Evolutionary conservation across 768 basidiomycete species (phyloP), one percentile per base, ranked within the genome.

Genomic region (Myochromella boudieri): DNA sequence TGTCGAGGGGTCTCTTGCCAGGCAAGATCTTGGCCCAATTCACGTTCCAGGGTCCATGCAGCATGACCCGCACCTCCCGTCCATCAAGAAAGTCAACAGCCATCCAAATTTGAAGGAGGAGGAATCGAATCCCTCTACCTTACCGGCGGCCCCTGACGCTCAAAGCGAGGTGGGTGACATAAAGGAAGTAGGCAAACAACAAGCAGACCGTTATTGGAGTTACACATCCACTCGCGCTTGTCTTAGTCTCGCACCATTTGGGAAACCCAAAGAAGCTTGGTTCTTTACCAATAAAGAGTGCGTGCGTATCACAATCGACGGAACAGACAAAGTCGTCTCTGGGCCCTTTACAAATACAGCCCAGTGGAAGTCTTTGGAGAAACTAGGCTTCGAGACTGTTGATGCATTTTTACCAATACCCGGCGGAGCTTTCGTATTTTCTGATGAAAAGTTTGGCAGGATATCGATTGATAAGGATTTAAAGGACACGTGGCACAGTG

Each of bases 281-380:
- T 44, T 33, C 31, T 44, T 44, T n/a, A 44, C 42, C 15, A 22
- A 44, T 22, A 32, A 44, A 9, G n/a, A n/a, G n/a, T n/a, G n/a
- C n/a, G n/a, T n/a, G n/a, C 12, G 34, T 24, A 32, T 32, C 5
- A 20, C 21, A 3, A 12, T 44, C 12, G 14, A 20, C 20, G 27
- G 32, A 10, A 44, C 42, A 5, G 42, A 44, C 29, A 44, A 44
- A 25, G 31, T 44, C 17, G 20, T 44, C 8, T 17, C 42, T 3
- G 31, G 31, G 20, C 42, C 42, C 4, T 9, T 21, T 14, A 22
- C 3, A 6, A 44, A 33, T 32, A 33, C 7, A 4, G 21, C 3
- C 10, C 15, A 34, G 17, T 44, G 42, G 42, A 34, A 34, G 10
- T 44, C 42, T 4, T 21, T 44, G 4, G 21, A 44, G 32, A 20